phyloP scores from a whole-genome alignment of 2,329 filamentous ascomycete genomes.

The Fusarium tanahbumbuense region DNA sequence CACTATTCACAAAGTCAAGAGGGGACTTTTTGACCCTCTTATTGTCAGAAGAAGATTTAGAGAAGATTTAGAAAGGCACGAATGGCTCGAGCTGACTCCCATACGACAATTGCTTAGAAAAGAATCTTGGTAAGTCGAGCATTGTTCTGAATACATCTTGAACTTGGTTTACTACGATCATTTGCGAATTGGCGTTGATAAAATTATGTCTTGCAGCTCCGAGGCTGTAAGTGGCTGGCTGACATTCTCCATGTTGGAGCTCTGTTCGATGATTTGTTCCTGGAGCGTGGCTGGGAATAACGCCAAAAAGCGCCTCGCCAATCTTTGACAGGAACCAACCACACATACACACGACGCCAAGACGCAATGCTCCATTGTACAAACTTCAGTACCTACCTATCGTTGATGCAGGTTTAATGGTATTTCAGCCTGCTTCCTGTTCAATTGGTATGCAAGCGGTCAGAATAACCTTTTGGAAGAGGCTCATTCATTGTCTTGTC shows the following conservation, averaged over 20 bases:
- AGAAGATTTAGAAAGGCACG: too few species aligned
- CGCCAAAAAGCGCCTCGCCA: background rate
- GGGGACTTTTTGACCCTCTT: too few species aligned
- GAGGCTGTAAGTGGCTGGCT: background rate
- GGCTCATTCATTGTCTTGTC: conserved; percentile 2
- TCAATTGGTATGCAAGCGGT: background rate
- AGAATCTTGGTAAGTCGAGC: too few species aligned
- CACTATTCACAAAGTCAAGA: too few species aligned
- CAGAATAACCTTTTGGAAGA: conserved; percentile 1
- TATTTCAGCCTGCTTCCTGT: background rate
- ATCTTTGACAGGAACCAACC: background rate
- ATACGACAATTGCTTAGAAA: too few species aligned
- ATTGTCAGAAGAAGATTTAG: too few species aligned
- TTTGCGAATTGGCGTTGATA: too few species aligned
- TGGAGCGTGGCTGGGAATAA: background rate
- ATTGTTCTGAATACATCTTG: too few species aligned
- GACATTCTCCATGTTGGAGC: background rate
- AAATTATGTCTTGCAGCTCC: background rate
- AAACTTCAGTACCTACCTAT: background rate
- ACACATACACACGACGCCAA: background rate
- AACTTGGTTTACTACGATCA: too few species aligned
- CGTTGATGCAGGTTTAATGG: background rate
- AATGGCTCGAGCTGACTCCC: too few species aligned
- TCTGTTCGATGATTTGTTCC: background rate
- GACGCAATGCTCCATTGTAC: background rate